Percentiles rank a stretch among this genome's conserved stretches.
These are phyloP conservation scores for Syzygium syzygioides DNA, from an alignment of 441 rosid genomes.

Conservation along the genomic window DNA sequence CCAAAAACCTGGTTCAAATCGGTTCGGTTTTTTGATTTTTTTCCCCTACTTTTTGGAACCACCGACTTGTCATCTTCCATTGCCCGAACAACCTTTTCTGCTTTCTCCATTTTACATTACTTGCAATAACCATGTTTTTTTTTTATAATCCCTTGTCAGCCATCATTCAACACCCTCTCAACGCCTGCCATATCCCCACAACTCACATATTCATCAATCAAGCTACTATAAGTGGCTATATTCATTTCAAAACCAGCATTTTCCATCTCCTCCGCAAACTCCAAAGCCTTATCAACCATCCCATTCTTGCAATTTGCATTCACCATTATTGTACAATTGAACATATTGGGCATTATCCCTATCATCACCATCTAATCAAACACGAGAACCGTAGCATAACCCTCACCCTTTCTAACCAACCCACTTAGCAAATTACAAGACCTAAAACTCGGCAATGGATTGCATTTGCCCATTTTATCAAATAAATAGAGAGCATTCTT, in stretches of 20 bases:
- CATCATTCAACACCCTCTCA: slow-evolving; percentile 41
- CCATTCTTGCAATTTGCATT: slow-evolving; percentile 67
- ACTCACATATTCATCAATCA: slow-evolving; percentile 67
- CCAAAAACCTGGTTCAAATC: too few relatives aligned
- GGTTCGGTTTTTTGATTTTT: too few relatives aligned
- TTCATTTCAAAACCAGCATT: slow-evolving; percentile 47
- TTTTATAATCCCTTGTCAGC: slow-evolving; percentile 35
- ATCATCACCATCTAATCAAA: slow-evolving; percentile 56
- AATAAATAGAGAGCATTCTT: slow-evolving; percentile 76
- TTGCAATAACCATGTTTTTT: slow-evolving; percentile 45
- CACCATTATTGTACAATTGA: slow-evolving; percentile 65
- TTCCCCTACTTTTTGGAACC: not conserved
- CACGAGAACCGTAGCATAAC: slow-evolving; percentile 44
- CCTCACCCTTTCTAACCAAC: slow-evolving; percentile 54
- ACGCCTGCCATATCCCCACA: slow-evolving; percentile 53
- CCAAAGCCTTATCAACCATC: slow-evolving; percentile 38
- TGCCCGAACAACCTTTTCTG: slow-evolving; percentile 40
- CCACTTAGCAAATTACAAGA: slow-evolving; percentile 71
- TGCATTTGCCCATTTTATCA: slow-evolving; percentile 69
- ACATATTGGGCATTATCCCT: slow-evolving; percentile 71
- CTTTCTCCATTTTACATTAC: slow-evolving; percentile 49
- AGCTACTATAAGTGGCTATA: slow-evolving; percentile 60
- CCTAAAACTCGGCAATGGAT: slow-evolving; percentile 54
- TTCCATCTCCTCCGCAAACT: slow-evolving; percentile 45
- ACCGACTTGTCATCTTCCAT: slow-evolving; percentile 32